Conservation (phyloP, 306 rosid species). For the Quercus berberidifolia region DNA sequence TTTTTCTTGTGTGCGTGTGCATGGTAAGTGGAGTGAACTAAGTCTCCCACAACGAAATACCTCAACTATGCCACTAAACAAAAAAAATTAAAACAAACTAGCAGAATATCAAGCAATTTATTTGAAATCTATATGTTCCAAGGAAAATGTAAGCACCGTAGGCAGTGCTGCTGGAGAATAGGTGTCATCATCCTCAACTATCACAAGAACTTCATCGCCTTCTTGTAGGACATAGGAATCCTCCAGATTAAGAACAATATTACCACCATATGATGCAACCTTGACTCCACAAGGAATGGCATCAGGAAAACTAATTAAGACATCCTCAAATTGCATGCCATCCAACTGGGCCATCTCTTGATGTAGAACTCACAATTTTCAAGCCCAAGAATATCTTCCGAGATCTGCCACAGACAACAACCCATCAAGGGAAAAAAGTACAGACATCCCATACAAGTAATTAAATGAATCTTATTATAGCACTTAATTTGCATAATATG, state of each 20-base stretch:
- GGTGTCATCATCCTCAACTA: conserved; percentile 91
- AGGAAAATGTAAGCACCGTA: no score
- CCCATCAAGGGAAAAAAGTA: conserved; percentile 17
- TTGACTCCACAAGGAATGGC: conserved; percentile 96
- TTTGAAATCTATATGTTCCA: no score
- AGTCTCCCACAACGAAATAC: conserved; percentile 12
- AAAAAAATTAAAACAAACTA: no score
- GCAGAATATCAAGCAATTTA: no score
- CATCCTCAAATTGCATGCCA: conserved; percentile 76
- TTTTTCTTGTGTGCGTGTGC: no score
- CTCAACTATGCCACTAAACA: no score
- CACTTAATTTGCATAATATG: conserved; percentile 12
- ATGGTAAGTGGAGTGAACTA: background rate
- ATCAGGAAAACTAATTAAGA: conserved; percentile 72
- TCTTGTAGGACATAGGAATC: conserved; percentile 79
- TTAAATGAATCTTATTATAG: background rate
- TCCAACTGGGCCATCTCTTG: conserved; percentile 89
- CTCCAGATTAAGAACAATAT: conserved; percentile 75
- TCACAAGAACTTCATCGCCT: conserved; percentile 87
- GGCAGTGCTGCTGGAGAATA: conserved; percentile 79
- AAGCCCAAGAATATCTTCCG: conserved; percentile 96
- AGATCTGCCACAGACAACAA: conserved; percentile 52
- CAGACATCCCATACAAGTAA: conserved; percentile 1
- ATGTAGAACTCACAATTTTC: conserved; percentile 94
- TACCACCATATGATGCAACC: conserved; percentile 74